Percentiles rank a stretch among this genome's conserved stretches.
These are phyloP conservation scores for Alectoria sarmentosa DNA, from an alignment of 495 filamentous ascomycete genomes.

Conservation along the genomic window DNA sequence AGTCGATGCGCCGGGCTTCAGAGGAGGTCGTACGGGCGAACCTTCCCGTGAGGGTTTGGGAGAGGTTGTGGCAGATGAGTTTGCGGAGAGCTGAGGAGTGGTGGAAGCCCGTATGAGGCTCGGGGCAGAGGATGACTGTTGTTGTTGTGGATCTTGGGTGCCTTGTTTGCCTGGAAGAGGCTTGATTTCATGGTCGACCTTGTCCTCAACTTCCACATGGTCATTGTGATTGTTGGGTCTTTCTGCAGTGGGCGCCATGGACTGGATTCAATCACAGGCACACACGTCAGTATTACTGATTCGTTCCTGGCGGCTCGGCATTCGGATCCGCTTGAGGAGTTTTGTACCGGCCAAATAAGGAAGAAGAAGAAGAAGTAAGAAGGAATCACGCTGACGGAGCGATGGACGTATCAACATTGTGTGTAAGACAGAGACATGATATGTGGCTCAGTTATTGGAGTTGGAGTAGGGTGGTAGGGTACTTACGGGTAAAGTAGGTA, in stretches of 20 bases:
- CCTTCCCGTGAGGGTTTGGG: conserved; percentile 45
- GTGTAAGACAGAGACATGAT: neutral
- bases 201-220: conserved; percentile 5
- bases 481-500: too few relatives aligned
- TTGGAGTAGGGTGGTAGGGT: neutral
- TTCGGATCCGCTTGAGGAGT: neutral
- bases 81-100: conserved; percentile 31
- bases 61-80: conserved; percentile 38
- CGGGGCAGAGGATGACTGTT: conserved; percentile 11
- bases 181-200: neutral
- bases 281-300: neutral
- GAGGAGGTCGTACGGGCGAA: conserved; percentile 39
- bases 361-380: too few relatives aligned
- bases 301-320: neutral
- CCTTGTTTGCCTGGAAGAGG: neutral
- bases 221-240: conserved; percentile 18
- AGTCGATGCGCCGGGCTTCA: conserved; percentile 27
- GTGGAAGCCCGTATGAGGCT: conserved; percentile 28
- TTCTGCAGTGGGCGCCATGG: conserved; percentile 19
- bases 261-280: conserved; percentile 5
- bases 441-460: conserved; percentile 4
- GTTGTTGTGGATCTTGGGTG: conserved; percentile 14
- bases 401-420: neutral
- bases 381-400: neutral
- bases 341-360: neutral